phyloP scores from a whole-genome alignment of 192 early-diverging fungal genomes.

The Chytriomyces confervae region DNA sequence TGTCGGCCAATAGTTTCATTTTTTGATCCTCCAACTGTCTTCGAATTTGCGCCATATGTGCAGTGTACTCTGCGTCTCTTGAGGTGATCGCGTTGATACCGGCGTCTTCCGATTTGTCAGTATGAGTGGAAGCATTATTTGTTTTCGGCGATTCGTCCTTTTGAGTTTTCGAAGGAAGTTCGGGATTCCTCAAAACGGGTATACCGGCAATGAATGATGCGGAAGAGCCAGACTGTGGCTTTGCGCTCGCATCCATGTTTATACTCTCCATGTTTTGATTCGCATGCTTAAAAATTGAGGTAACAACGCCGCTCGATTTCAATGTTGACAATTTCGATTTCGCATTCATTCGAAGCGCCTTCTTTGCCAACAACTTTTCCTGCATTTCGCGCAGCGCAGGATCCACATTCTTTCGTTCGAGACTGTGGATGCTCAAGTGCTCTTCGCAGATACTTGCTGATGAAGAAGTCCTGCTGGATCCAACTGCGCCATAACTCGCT shows the following conservation, averaged over 20 bases:
- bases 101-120: neutral
- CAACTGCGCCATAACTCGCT: neutral
- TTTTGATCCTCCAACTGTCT: constrained; percentile 15
- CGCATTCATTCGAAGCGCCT: constrained; percentile 23
- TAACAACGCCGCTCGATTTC: constrained; percentile 20
- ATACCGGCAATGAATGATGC: neutral
- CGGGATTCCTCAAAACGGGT: neutral
- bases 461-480: neutral
- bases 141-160: neutral
- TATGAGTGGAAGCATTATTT: neutral
- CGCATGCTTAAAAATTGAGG: neutral
- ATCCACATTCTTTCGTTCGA: constrained; percentile 8
- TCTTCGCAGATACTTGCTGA: neutral
- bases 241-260: neutral
- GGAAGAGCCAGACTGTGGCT: neutral
- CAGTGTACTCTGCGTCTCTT: neutral
- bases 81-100: neutral
- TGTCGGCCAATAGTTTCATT: neutral
- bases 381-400: constrained; percentile 23
- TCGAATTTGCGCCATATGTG: neutral
- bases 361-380: constrained; percentile 44
- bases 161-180: neutral
- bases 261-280: neutral
- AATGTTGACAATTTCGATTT: constrained; percentile 13
- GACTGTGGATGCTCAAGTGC: neutral